A percentile compares a stretch with the other conserved stretches of the same genome.
These are phyloP conservation scores for Talaromyces rugulosus DNA, from an alignment of 2,329 filamentous ascomycete species.

Conservation along the genomic window DNA sequence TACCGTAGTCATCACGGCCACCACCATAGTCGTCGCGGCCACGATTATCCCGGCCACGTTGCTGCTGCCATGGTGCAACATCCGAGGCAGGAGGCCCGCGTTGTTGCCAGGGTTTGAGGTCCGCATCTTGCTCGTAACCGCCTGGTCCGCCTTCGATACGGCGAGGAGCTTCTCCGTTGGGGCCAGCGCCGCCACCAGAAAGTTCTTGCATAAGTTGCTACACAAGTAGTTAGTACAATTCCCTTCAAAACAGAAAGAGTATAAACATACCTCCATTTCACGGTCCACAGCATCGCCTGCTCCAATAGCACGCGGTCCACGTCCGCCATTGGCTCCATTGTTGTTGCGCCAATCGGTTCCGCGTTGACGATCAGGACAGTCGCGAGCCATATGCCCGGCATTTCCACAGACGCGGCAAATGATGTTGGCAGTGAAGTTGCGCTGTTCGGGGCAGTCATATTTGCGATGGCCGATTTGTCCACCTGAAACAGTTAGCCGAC, in stretches of 20 bases:
- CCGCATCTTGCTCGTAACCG: conserved; percentile 52
- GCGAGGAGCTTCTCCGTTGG: conserved; percentile 59
- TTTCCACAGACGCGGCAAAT: conserved; percentile 98
- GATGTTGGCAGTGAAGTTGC: conserved; percentile 98
- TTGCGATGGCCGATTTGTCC: conserved; percentile 98
- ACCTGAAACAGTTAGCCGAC: conserved; percentile 40
- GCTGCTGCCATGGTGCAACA: conserved; percentile 72
- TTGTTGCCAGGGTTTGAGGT: conserved; percentile 78
- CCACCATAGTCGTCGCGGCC: conserved; percentile 47
- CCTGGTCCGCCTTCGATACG: conserved; percentile 84
- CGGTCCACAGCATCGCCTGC: conserved; percentile 81
- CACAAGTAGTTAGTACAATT: conserved; percentile 39
- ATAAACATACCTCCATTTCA: conserved; percentile 78
- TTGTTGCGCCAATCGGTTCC: conserved; percentile 91
- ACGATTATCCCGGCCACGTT: conserved; percentile 50
- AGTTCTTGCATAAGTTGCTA: conserved; percentile 98
- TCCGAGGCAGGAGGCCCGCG: conserved; percentile 71
- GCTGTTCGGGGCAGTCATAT: conserved; percentile 95
- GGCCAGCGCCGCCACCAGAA: conserved; percentile 68
- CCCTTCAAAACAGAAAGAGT: not conserved
- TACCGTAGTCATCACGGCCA: conserved; percentile 44
- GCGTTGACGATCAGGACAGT: conserved; percentile 91
- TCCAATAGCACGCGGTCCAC: conserved; percentile 61
- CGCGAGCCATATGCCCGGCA: conserved; percentile 94
- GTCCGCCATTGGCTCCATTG: conserved; percentile 42